phyloP scores from a whole-genome alignment of 1,284 basidiomycete genomes.

The Vanrija pseudolonga region DNA sequence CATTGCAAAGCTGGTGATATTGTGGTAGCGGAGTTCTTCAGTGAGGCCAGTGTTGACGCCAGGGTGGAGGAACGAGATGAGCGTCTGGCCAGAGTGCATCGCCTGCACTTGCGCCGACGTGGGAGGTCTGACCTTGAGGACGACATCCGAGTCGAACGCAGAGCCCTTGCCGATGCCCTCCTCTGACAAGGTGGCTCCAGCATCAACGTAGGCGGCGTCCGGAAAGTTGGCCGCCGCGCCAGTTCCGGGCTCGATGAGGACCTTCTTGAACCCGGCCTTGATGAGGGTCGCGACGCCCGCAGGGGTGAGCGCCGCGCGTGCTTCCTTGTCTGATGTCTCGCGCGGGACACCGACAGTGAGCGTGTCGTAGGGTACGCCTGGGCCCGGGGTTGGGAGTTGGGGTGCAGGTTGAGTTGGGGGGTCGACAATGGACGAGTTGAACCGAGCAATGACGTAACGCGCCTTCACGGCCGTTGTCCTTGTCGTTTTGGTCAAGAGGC shows the following conservation, averaged over 20 bases:
- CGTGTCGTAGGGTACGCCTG: slow-evolving; percentile 64
- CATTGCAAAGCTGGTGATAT: slow-evolving; percentile 70
- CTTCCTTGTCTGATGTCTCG: slow-evolving; percentile 69
- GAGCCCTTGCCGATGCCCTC: slow-evolving; percentile 54
- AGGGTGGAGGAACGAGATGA: slow-evolving; percentile 80
- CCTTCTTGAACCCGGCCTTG: slow-evolving; percentile 72
- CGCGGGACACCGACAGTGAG: slow-evolving; percentile 72
- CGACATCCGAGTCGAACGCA: slow-evolving; percentile 60
- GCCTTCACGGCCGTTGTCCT: no score
- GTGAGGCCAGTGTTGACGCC: slow-evolving; percentile 70
- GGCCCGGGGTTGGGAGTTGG: neutral
- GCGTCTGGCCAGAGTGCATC: slow-evolving; percentile 66
- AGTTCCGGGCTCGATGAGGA: slow-evolving; percentile 68
- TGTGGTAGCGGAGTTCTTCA: slow-evolving; percentile 60
- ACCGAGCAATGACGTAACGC: no score
- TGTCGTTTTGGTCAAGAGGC: no score
- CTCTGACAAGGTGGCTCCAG: slow-evolving; percentile 67
- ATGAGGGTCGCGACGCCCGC: slow-evolving; percentile 65
- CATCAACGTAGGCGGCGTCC: slow-evolving; percentile 69
- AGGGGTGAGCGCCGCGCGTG: slow-evolving; percentile 73
- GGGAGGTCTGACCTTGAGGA: slow-evolving; percentile 77
- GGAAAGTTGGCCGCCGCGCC: slow-evolving; percentile 69
- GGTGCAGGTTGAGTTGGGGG: neutral
- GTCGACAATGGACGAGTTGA: neutral
- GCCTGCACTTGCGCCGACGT: slow-evolving; percentile 53